Conservation (phyloP, 164 flowering plant species). For the Amborella trichopoda region DNA sequence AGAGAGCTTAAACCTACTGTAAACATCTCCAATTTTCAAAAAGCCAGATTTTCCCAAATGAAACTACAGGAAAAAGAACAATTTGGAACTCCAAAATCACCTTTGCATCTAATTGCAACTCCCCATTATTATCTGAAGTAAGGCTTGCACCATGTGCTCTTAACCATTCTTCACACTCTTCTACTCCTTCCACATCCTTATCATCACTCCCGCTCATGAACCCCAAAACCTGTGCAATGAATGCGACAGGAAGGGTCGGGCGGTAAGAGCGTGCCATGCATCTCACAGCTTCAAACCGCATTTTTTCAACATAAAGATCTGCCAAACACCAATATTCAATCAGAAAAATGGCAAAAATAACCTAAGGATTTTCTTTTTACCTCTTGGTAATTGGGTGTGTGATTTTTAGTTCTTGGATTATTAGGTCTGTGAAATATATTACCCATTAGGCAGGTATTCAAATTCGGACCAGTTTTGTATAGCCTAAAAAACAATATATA, state of each 20-base stretch:
- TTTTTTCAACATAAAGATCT: slow-evolving; percentile 91
- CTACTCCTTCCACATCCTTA: slow-evolving; percentile 52
- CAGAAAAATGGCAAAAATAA: neutral
- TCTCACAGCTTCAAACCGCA: slow-evolving; percentile 77
- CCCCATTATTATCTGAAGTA: slow-evolving; percentile 44
- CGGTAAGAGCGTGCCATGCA: slow-evolving; percentile 93
- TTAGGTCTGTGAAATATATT: neutral
- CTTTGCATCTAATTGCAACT: slow-evolving; percentile 76
- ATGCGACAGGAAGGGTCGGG: slow-evolving; percentile 70
- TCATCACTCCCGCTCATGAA: slow-evolving; percentile 24
- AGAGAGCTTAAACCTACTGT: too few relatives aligned
- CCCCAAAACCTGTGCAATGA: slow-evolving; percentile 69
- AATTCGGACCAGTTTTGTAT: slow-evolving; percentile 77
- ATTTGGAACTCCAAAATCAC: slow-evolving; percentile 27
- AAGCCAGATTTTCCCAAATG: too few relatives aligned
- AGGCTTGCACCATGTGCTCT: slow-evolving; percentile 89
- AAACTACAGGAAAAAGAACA: too few relatives aligned
- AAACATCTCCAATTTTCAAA: too few relatives aligned
- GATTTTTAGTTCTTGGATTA: too few relatives aligned
- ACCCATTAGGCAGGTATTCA: slow-evolving; percentile 85
- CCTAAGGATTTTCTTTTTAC: too few relatives aligned
- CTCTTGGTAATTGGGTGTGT: too few relatives aligned
- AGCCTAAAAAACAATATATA: slow-evolving; percentile 76
- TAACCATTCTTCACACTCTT: slow-evolving; percentile 88
- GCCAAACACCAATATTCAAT: slow-evolving; percentile 6